Evolutionary conservation across 805 yeast genomes (phyloP), one percentile per base, ranked within the genome.

Genomic region (Saccharomycopsis oosterbeekiorum): DNA sequence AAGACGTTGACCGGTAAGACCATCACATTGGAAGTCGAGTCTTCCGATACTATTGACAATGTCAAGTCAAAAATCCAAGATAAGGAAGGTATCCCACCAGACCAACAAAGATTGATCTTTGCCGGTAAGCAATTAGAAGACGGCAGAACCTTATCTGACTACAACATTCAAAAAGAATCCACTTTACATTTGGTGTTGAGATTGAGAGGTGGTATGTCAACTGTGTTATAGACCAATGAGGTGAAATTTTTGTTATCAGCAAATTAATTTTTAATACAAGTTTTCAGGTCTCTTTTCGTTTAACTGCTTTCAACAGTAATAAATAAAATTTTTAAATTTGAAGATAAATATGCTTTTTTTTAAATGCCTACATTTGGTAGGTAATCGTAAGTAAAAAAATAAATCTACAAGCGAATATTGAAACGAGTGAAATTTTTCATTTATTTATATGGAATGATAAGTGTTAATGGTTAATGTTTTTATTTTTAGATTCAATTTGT

Each of bases 121-220:
- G 98, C 98, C 76, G 99, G 99, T 84, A 93, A 93, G 85, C 99
- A 93, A 83, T 89, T 93, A 76, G 97, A 92, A 84, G 97, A 93
- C 75, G 97, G 97, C 76, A 90, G 98, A 85, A 94, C 98, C 70
- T 84, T 93, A 73, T 88, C 97, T 70, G 98, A 93, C 84, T 94
- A 94, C 96, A 93, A 93, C 91, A 94, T 93, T 82, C 98, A 93
- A 83, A 93, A 93, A 88, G 99, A 93, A 84, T 93, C 99, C 67
- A 93, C 99, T 68, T 80, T 93, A 67, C 97, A 92, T 78, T 84
- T 92, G 79, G 97, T 92, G 71, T 83, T 92, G 68, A 92, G 97
- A 86, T 86, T 91, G 80, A 89, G 97, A 85, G 97, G 96, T 84
- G 96, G 96, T 84, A 37, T 55, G 43, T 34, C 36, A 55, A 39